Base-by-base conservation (phyloP, 23 red algal species). In the Gracilaria domingensis region DNA sequence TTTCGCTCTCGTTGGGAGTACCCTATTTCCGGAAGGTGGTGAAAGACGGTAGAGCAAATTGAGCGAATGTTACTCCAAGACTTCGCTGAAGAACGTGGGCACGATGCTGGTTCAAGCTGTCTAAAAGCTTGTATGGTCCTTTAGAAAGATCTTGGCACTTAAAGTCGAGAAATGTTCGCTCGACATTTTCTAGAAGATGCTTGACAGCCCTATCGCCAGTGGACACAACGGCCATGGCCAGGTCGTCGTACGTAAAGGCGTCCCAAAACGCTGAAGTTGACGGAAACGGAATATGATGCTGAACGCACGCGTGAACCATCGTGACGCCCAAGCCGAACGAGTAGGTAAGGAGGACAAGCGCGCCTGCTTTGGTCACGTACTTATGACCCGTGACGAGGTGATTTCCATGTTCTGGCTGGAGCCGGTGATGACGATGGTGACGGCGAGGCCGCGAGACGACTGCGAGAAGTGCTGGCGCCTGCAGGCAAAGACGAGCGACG, bases 101-200 rank as follows among this genome's bases (percentile, higher is more conserved):
- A 95, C 36, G 20, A 99, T 58, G 28, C 89, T 90, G 4, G n/a
- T 77, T 87, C 36, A 99, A 59, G 72, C 96, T 99, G 40, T 75
- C 84, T n/a, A 94, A 85, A 13, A 99, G 72, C 73, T 99, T 96
- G 81, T 96, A 99, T 12, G 94, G 69, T 8, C 90, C 97, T 62
- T 87, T 86, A 36, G 82, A 73, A 12, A 83, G 75, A 40, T 35
- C 82, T 0, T 45, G 26, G 30, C 80, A 92, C 18, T 37, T 54
- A 33, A 91, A 13, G 33, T 93, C 84, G 47, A 98, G 84, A 51
- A 92, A 65, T 49, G 85, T 76, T 7, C 82, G 88, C 72, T 94
- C 96, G 8, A 81, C 96, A 50, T 94, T 85, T 28, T 87, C 96
- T 25, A 98, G 79, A 49, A 84, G 45, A 39, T 85, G 82, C 48